Conservation (phyloP, 2,329 filamentous ascomycete species). For the Zasmidium angulare region DNA sequence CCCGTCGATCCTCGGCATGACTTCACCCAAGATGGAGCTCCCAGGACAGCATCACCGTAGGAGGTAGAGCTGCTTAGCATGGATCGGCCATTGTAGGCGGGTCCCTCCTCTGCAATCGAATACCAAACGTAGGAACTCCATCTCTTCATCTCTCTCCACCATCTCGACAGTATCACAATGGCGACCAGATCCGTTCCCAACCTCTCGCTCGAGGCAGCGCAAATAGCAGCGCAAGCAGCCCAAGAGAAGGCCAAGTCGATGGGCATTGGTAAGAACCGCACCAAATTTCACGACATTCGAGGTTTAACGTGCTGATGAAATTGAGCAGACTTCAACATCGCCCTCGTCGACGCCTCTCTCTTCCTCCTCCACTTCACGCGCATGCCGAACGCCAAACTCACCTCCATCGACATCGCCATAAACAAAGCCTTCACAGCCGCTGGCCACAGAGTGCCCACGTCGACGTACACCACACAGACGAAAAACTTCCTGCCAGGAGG, state of each 20-base stretch:
- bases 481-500: conserved; percentile 56
- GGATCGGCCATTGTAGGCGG: neutral
- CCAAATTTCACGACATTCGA: neutral
- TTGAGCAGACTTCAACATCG: conserved; percentile 50
- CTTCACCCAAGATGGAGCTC: neutral
- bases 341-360: conserved; percentile 46
- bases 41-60: neutral
- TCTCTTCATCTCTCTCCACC: neutral
- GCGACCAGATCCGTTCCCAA: conserved; percentile 35
- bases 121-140: neutral
- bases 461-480: conserved; percentile 45
- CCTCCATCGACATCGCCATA: conserved; percentile 63
- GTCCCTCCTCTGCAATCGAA: neutral
- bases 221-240: conserved; percentile 35
- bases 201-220: conserved; percentile 37
- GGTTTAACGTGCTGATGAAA: neutral
- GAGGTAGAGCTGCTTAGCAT: neutral
- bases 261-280: conserved; percentile 33
- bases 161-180: conserved; percentile 12
- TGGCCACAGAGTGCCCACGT: conserved; percentile 53
- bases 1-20: neutral
- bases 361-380: conserved; percentile 50
- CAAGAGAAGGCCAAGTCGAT: conserved; percentile 38
- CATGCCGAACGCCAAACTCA: conserved; percentile 51
- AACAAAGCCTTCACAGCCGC: conserved; percentile 61